Evolutionary conservation across 176 grass and related monocot species (phyloP).

Genomic region (Panicum miliaceum): DNA sequence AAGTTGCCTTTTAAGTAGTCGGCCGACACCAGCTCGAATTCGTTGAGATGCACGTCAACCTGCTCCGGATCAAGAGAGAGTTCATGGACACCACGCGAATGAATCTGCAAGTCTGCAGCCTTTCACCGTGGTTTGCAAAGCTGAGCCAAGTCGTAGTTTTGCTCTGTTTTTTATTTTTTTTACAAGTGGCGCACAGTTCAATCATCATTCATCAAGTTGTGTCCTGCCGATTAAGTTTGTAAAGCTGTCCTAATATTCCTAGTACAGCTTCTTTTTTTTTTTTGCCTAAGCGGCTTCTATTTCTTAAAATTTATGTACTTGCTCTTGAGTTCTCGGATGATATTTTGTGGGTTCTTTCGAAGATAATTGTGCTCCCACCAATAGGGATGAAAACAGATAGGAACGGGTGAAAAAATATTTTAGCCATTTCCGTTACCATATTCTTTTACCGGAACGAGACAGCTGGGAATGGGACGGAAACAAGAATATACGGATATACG

Average conservation of each 20-base stretch:
- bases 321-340: not conserved
- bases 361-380: too few relatives aligned
- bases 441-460: too few relatives aligned
- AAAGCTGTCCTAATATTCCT: not conserved
- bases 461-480: too few relatives aligned
- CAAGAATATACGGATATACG: too few relatives aligned
- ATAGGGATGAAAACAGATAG: too few relatives aligned
- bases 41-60: conserved; percentile 15
- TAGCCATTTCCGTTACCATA: too few relatives aligned
- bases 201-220: too few relatives aligned
- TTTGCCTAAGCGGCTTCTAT: too few relatives aligned
- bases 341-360: not conserved
- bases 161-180: not conserved
- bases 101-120: not conserved
- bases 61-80: not conserved
- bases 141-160: not conserved
- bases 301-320: not conserved
- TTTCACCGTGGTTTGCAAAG: conserved; percentile 4
- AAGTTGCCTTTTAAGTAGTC: not conserved
- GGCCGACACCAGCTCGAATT: not conserved
- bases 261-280: not conserved
- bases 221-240: not conserved
- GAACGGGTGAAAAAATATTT: too few relatives aligned
- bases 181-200: not conserved
- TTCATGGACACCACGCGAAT: not conserved